Base-by-base conservation (phyloP, 805 yeast genomes). In the Yarrowia keelungensis region DNA sequence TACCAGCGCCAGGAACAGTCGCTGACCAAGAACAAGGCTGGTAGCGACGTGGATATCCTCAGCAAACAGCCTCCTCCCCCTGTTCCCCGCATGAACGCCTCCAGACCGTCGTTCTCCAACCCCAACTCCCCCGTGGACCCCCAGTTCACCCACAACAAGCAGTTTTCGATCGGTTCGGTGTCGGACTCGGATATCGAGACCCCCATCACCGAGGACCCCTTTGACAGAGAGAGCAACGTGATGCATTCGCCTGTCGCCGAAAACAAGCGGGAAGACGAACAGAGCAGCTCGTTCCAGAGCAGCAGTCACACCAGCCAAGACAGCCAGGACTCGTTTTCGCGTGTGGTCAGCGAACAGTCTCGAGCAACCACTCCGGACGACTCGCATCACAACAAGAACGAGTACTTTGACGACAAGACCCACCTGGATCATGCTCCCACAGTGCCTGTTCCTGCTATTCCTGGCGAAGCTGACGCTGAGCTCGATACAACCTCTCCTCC, bases 191-290 rank as follows among this genome's bases (percentile, higher is more conserved):
- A 58, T 7, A 3, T 39, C 1, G 38, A 54, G 12, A 41, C 61
- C 3, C 61, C 61, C 2, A 14, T 36, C 38, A 32, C 32, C 32
- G 50, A 58, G 5, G 65, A 59, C 15, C 65, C 65, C 2, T 59
- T 59, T n/a, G 65, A 59, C 14, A 26, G 65, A 8, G 65, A 59
- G 7, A 45, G 51, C 35, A 59, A 59, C 38, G 43, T 59, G 4
- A 42, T 59, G 19, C 14, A 41, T 22, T 32, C 65, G 12, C 65
- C 65, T 1, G 45, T 59, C 8, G 32, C 7, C 32, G 32, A 26
- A 26, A 26, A 5, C 32, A 26, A 26, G 32, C 32, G 15, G 7
- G 5, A 12, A 35, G 15, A 16, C n/a, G 41, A 35, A 10, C 42
- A 19, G 5, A 38, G 12, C 39, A 54, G 47, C 47, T 56, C 62